A percentile compares a stretch with the other conserved stretches of the same genome.
Evolutionary conservation across 2,329 filamentous ascomycete species (phyloP).

Genomic region (Cladorrhinum sp.): DNA sequence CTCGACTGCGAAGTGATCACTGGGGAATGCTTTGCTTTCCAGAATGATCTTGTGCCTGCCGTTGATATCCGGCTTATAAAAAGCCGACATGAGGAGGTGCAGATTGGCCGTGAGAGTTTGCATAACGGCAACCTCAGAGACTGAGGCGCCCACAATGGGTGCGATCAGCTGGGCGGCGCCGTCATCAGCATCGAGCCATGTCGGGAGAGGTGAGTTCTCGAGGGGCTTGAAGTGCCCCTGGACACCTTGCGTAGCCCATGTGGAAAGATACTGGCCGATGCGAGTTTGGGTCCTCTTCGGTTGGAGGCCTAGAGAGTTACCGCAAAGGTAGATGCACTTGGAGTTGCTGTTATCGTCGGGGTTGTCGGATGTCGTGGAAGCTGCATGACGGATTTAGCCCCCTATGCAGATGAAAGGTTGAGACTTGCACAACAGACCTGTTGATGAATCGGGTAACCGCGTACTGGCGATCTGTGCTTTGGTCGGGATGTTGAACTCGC

Average conservation of each 20-base stretch:
- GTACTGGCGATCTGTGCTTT: slow-evolving; percentile 28
- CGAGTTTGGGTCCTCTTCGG: slow-evolving; percentile 63
- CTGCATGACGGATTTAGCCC: slow-evolving; percentile 13
- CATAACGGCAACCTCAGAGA: slow-evolving; percentile 74
- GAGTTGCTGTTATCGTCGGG: slow-evolving; percentile 6
- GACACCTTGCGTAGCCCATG: slow-evolving; percentile 75
- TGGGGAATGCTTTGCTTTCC: slow-evolving; percentile 77
- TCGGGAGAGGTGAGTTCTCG: slow-evolving; percentile 57
- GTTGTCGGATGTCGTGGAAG: slow-evolving; percentile 6
- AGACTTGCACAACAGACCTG: slow-evolving; percentile 17
- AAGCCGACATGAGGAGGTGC: slow-evolving; percentile 74
- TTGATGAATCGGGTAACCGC: slow-evolving; percentile 21
- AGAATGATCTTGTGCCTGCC: slow-evolving; percentile 69
- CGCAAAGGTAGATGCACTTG: slow-evolving; percentile 68
- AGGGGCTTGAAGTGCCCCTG: slow-evolving; percentile 71
- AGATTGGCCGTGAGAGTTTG: slow-evolving; percentile 75
- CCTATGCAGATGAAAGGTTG: neutral
- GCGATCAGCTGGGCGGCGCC: slow-evolving; percentile 64
- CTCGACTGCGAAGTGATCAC: slow-evolving; percentile 76
- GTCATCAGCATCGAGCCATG: slow-evolving; percentile 71
- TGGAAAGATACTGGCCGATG: slow-evolving; percentile 65
- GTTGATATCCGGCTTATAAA: slow-evolving; percentile 65
- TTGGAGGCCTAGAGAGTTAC: slow-evolving; percentile 76
- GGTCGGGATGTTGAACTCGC: slow-evolving; percentile 31
- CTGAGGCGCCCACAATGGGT: slow-evolving; percentile 65